Base-by-base conservation (phyloP, 176 grass and related monocot genomes). In the Carex pumila region DNA sequence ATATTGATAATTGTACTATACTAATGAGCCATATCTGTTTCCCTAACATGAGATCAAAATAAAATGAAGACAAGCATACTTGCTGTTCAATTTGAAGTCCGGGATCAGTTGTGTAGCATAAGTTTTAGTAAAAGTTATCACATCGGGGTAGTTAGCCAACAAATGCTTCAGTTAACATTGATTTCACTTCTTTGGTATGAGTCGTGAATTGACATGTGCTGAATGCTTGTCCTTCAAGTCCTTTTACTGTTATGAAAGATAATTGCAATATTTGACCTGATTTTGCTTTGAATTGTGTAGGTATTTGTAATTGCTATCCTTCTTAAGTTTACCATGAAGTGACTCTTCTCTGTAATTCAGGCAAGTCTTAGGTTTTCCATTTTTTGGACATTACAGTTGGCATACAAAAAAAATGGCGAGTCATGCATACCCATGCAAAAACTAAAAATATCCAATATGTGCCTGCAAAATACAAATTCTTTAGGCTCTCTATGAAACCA, bases 241-340 rank as follows among this genome's bases (percentile, higher is more conserved):
- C 19, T 82, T 65, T 32, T 81, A 59, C 31, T 67, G 12, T 49
- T 80, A 41, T 36, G 36, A 10, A 54, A 52, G 25, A 30, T 54
- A 79, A 15, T 29, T 54, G 14, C 57, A 56, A 32, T 30, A 57
- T 54, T 4, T 80, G 6, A 80, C 25, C 13, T 67, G 22, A 65
- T 65, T 53, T 54, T 52, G 14, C 41, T 83, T 1, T 68, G 17
- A 68, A 68, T 68, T 85, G 30, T 88, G n/a, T 88, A 98, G 92
- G 95, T 98, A 91, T 89, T 98, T 75, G 88, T 94, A 75, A 98
- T 94, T 55, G 92, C 95, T 47, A 76, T 98, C 72, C 92, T 94
- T 83, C 85, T 98, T 80, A 98, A 98, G 73, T 85, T 94, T 7
- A 93, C 94, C 73, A 92, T 98, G 89, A 93, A 81, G 89, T 88